Evolutionary conservation across 192 early-diverging fungal genomes (phyloP), one percentile per base, ranked within the genome.

Genomic region (Linderina pennispora): DNA sequence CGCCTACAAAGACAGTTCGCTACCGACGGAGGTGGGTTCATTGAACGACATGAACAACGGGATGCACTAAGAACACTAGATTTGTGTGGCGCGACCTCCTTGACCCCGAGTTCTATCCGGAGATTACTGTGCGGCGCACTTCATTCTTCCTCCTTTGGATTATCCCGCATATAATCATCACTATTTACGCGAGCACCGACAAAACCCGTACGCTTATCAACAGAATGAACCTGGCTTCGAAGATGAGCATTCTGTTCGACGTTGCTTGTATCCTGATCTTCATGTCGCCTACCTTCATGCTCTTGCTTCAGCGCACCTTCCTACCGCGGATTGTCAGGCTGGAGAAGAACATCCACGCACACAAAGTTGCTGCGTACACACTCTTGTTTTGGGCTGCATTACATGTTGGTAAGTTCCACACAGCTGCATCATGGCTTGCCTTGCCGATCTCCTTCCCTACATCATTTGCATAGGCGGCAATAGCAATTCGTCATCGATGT

Each of bases 251-350:
- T 17, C 14, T 65, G 41, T 58, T 84, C 32, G 78, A 80, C 26
- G 38, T 82, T 36, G 86, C 79, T 15, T 60, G 89, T 11, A 78
- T 94, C 41, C 71, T 92, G 23, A 70, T 93, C 42, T 86, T 89
- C 20, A 87, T 94, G 56, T 93, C 88, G 52, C 75, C 87, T 8
- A 93, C 86, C 16, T 61, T 81, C 21, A 55, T 87, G 42, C 50
- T 62, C 8, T 52, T 76, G 18, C 48, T 83, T 7, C 72, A 78
- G 3, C 68, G 67, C 28, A 77, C 77, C 2, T 73, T 83, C n/a
- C 55, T 87, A 18, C 75, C 75, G 37, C 47, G 58, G 4, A 65
- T 82, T 31, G 62, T 89, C 13, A 76, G 80, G 11, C 73, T 89
- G 33, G 85, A 89, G 55, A 73, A 85, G 59, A 80, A 83, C 63